Base-by-base conservation (phyloP, 1,284 basidiomycete species). In the Microbotryum lychnidis-dioicae region DNA sequence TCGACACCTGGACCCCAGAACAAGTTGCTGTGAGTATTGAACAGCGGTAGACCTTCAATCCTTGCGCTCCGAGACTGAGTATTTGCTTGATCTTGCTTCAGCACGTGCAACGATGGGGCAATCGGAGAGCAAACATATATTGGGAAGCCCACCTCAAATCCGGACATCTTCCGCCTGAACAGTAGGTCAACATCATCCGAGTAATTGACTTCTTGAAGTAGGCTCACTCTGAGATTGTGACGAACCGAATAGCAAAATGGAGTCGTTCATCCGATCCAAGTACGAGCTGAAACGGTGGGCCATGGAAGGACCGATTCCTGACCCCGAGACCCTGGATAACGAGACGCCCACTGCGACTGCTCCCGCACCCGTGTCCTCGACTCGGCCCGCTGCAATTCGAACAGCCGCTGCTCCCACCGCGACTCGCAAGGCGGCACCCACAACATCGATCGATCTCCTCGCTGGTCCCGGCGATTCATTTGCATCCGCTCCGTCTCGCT, bases 1-100 rank as follows among this genome's bases (percentile, higher is more conserved):
- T 98, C 50, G 94, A 98, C 72, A 86, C 90, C 23, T 98, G 94
- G 94, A 96, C 91, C 5, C 89, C 91, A 1, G 93, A 97, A 72
- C 94, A 98, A 79, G 94, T 98, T 87, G 85, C 87, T 75, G 91
- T 90, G 70, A 69, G 85, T 77, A 21, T 51, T 56, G 55, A 29
- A 66, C 69, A 37, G 65, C 9, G 18, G 48, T 16, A 18, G 23
- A 12, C 8, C 23, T 50, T 31, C 46, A 59, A 52, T 57, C 33
- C 29, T 31, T 47, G 16, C 53, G 20, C 45, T 46, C 12, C 10
- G 47, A 25, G 59, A 14, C 61, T 56, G 25, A 27, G 27, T 45
- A 18, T 23, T 42, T 47, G 53, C 23, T 27, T 48, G 45, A 23
- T 31, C 31, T 31, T n/a, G 49, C 18, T 14, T 8, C 67, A 91